Percentiles rank a stretch among this genome's conserved stretches.
These are phyloP conservation scores for Elaeis oleifera DNA, from an alignment of 202 grass and related monocot species.

Conservation along the genomic window DNA sequence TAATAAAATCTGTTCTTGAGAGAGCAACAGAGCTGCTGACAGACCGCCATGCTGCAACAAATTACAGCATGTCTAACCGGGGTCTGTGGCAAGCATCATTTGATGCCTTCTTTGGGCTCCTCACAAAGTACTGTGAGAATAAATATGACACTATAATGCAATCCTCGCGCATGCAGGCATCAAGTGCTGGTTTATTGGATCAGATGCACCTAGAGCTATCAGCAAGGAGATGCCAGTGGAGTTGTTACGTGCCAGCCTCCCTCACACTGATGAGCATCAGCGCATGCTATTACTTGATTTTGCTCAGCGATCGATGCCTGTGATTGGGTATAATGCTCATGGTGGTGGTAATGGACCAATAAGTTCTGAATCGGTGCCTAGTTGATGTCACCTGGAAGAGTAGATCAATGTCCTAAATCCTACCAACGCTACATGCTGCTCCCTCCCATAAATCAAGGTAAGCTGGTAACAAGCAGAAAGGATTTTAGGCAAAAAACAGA, in stretches of 20 bases:
- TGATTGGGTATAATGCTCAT: background rate
- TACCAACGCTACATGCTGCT: too few species aligned
- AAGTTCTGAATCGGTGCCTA: background rate
- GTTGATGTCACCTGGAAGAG: background rate
- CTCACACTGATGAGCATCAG: constrained; percentile 20
- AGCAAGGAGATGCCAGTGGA: constrained; percentile 22
- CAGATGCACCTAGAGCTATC: constrained; percentile 11
- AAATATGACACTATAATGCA: constrained; percentile 18
- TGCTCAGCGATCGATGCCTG: constrained; percentile 9
- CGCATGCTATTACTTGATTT: constrained; percentile 14
- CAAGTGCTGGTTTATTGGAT: constrained; percentile 2
- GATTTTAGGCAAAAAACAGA: too few species aligned
- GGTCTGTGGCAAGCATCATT: constrained; percentile 20
- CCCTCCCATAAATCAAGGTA: too few species aligned
- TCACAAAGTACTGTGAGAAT: constrained; percentile 15
- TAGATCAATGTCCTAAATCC: too few species aligned
- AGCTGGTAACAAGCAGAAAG: too few species aligned
- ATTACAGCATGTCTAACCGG: constrained; percentile 12
- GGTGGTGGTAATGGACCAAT: constrained; percentile 1
- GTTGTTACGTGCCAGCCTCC: constrained; percentile 13
- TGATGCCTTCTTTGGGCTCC: constrained; percentile 14
- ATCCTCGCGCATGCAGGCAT: background rate
- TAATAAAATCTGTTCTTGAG: constrained; percentile 15
- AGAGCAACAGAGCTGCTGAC: constrained; percentile 16
- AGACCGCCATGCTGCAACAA: background rate